These are phyloP conservation scores for Hansfordia pulvinata DNA, from an alignment of 2,329 filamentous ascomycete genomes.

Conservation along the genomic window DNA sequence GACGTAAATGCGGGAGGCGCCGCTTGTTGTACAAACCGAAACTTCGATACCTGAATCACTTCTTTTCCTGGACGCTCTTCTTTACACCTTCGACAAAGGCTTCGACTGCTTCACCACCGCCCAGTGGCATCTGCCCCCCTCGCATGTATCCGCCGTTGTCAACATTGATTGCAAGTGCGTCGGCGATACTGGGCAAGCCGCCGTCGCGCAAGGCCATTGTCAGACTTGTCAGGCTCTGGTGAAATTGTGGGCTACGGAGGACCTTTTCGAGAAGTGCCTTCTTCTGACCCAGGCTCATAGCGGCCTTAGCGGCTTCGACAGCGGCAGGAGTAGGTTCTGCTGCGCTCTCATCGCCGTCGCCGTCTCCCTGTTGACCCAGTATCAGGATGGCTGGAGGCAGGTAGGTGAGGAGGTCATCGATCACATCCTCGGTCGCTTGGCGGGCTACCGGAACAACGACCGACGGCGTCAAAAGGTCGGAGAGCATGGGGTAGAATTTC, in stretches of 20 bases:
- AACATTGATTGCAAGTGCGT: conserved; percentile 69
- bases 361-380: conserved; percentile 55
- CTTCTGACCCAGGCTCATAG: conserved; percentile 64
- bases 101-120: conserved; percentile 78
- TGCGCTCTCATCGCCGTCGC: conserved; percentile 39
- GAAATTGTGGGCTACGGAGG: conserved; percentile 78
- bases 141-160: conserved; percentile 73
- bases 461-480: conserved; percentile 68
- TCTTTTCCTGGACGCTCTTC: conserved; percentile 54
- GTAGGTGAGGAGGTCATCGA: conserved; percentile 64
- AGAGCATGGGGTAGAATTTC: conserved; percentile 67
- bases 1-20: too few species aligned
- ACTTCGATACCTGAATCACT: conserved; percentile 8
- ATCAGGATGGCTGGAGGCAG: conserved; percentile 70
- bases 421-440: conserved; percentile 43
- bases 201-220: conserved; percentile 84
- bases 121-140: conserved; percentile 69
- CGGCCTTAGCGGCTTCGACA: conserved; percentile 59
- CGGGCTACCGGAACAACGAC: conserved; percentile 69
- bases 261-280: conserved; percentile 69
- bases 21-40: too few species aligned
- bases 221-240: conserved; percentile 71
- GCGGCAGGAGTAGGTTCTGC: conserved; percentile 56
- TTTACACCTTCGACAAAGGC: conserved; percentile 85
- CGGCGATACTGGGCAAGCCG: conserved; percentile 77